Evolutionary conservation across 2,329 filamentous ascomycete genomes (phyloP).

Genomic region (Fusarium floridanum): DNA sequence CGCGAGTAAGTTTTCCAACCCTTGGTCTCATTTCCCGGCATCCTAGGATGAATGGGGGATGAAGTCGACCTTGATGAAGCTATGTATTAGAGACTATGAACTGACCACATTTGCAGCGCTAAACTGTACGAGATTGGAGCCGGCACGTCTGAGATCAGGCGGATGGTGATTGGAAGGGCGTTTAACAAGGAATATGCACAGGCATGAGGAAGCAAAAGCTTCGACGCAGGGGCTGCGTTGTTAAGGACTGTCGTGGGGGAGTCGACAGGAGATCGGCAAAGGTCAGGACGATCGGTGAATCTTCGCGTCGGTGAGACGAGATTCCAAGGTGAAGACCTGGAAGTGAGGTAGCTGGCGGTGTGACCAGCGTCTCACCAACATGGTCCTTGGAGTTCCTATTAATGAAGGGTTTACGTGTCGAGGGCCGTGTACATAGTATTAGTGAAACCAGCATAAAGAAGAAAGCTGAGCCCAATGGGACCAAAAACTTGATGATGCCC

Average conservation of each 20-base stretch:
- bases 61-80: not conserved
- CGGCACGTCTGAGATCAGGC: constrained; percentile 91
- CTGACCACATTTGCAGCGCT: constrained; percentile 58
- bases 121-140: constrained; percentile 97
- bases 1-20: constrained; percentile 67
- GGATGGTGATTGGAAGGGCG: constrained; percentile 92
- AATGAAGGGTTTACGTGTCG: not conserved
- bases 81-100: constrained; percentile 44
- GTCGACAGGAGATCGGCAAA: not conserved
- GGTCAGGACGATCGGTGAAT: not conserved
- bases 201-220: constrained; percentile 35
- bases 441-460: not conserved
- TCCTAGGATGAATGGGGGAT: not conserved
- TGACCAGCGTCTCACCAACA: constrained; percentile 11
- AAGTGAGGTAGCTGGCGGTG: constrained; percentile 15
- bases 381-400: constrained; percentile 8
- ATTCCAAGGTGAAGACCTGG: not conserved
- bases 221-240: not conserved
- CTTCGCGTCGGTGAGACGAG: not conserved
- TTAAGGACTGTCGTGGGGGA: not conserved
- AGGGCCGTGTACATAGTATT: not conserved
- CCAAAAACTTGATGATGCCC: not conserved
- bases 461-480: not conserved
- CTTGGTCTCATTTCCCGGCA: not conserved
- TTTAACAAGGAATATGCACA: constrained; percentile 87